Percentiles rank a stretch among this genome's conserved stretches.
Conservation (phyloP, 768 basidiomycete species). For the Gloeostereum incarnatum region DNA sequence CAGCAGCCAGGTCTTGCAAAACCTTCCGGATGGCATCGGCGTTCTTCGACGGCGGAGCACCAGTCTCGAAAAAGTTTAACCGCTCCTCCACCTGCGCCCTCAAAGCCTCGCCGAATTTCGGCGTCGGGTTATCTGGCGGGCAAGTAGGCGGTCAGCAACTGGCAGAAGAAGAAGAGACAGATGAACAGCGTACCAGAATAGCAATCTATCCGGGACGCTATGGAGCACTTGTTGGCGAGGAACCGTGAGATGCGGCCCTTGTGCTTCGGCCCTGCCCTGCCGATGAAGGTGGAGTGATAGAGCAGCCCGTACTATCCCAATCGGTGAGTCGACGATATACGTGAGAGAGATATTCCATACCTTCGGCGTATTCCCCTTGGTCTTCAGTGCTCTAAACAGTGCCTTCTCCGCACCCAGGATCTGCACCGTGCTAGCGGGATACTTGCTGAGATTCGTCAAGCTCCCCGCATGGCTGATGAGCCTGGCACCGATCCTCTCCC, state of each 20-base stretch:
- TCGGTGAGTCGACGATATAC: constrained; percentile 1
- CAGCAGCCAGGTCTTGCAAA: constrained; percentile 64
- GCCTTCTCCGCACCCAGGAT: constrained; percentile 98
- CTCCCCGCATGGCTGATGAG: constrained; percentile 95
- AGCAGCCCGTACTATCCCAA: constrained; percentile 87
- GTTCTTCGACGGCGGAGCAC: constrained; percentile 82
- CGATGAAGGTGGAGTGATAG: constrained; percentile 96
- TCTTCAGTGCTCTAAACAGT: constrained; percentile 93
- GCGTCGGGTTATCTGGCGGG: constrained; percentile 65
- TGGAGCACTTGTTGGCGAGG: constrained; percentile 97
- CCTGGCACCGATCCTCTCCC: constrained; percentile 87
- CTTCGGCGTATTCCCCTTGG: constrained; percentile 98
- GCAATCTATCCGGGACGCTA: constrained; percentile 95
- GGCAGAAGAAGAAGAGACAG: no score
- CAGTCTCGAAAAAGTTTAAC: constrained; percentile 88
- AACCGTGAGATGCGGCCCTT: constrained; percentile 99
- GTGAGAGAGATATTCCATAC: constrained; percentile 23
- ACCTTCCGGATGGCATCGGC: constrained; percentile 90
- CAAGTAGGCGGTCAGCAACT: not conserved
- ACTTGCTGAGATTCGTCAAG: constrained; percentile 94
- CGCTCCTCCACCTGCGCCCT: constrained; percentile 94
- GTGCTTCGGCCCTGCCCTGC: constrained; percentile 86
- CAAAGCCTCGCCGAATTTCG: constrained; percentile 93
- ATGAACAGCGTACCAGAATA: constrained; percentile 53
- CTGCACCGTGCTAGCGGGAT: constrained; percentile 96